Evolutionary conservation across 1,284 basidiomycete species (phyloP), one percentile per base, ranked within the genome.

Genomic region (Entoloma clypeatum): DNA sequence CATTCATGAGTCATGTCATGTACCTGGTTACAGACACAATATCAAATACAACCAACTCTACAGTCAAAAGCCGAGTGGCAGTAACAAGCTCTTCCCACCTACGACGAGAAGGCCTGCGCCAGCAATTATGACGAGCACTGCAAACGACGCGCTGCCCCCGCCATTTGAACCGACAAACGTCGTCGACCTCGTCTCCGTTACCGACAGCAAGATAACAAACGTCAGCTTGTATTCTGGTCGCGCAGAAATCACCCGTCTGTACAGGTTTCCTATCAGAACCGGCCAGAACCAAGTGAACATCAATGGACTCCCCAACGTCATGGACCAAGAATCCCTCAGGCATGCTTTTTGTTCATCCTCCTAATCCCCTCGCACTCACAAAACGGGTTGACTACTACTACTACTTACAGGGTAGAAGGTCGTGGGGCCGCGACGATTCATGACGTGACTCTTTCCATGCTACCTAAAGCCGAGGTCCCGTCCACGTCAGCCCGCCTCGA

Each of bases 371-470:
- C 17, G 14, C 14, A 13, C 6, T 3, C 16, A 4, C 23, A 10
- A 10, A 11, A 13, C 8, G 8, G 13, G n/a, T 23, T n/a, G n/a
- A n/a, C n/a, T n/a, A 21, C 31, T 47, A 23, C 30, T 18, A 18
- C 28, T 39, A 8, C 2, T 9, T 23, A 24, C 33, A 67, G 64
- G 36, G 62, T 65, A 5, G 63, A 67, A 47, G 62, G 61, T 11
- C 48, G 55, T 31, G 64, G 65, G 13, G 34, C 48, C n/a, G 64
- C 60, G 0, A 59, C 59, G 2, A 68, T 67, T 17, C 61, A 67
- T 23, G 63, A 65, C 32, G 63, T 67, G 2, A 56, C 58, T 7
- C 45, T 60, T 19, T 60, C 57, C 5, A 40, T 44, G 8, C 43
- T 51, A 2, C 47, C 51, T 4, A 14, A 22, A 4, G 30, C 45